Evolutionary conservation across 345 rosid genomes (phyloP), one percentile per base, ranked within the genome.

Genomic region (Raphanus raphanistrum): DNA sequence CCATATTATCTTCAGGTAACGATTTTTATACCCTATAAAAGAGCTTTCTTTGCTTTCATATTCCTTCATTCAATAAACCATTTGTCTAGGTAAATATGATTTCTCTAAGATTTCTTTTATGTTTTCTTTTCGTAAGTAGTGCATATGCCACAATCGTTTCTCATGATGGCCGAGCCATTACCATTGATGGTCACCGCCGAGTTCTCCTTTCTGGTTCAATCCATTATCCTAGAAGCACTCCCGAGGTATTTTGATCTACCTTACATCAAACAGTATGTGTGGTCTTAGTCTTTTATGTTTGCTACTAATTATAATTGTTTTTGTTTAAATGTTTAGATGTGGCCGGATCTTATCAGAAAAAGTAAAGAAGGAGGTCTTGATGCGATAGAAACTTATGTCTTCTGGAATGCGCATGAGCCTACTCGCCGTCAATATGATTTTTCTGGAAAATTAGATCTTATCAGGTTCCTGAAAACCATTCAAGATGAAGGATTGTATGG

Each of bases 181-280:
- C 87, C 66, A 84, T 87, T 45, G 77, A 85, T 81, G 89, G 90
- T 1, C 58, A 83, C 43, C 80, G 86, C 2, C 85, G 79, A 12
- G 25, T 85, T 29, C 78, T 87, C 0, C 66, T 84, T 2, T 75
- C 88, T 1, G 88, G 88, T 28, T 63, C 87, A 5, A 84, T 87
- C 29, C 90, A 84, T 32, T 87, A 85, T 9, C 86, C 88, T 0
- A 71, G 88, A 17, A 87, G 90, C 59, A 33, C 26, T 38, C 52
- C 52, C 12, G 52, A 43, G 52, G 52, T 43, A 43, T 43, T 43
- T 11, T 43, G 12, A 11, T 36, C 10, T 36, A 36, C 43, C 43
- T 1, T 36, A 8, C 2, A 45, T 45, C 5, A 43, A 43, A 11
- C 52, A 43, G 1, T 12, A 43, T 43, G 52, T 3, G 45, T 38